phyloP scores from a whole-genome alignment of 495 filamentous ascomycete genomes.

The Aspergillus steynii region DNA sequence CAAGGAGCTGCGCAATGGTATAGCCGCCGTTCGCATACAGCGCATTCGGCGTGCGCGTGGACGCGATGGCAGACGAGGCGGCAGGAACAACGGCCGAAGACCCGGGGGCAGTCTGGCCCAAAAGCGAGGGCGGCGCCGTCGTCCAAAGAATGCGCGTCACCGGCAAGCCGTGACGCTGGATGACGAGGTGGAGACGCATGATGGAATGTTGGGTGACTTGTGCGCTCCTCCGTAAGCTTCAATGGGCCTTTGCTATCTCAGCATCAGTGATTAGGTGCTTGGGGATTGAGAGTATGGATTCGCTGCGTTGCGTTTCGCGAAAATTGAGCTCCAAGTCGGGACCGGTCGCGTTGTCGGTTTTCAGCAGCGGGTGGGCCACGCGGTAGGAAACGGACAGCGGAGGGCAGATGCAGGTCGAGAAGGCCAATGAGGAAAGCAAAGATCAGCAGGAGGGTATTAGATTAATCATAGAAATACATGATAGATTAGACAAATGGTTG shows the following conservation, averaged over 20 bases:
- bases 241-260: background rate
- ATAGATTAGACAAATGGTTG: background rate
- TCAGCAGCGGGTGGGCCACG: background rate
- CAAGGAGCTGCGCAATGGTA: constrained; percentile 79
- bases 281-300: background rate
- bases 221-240: background rate
- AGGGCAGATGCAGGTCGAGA: background rate
- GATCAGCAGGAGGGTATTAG: background rate
- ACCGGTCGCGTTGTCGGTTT: no score
- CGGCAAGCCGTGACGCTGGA: constrained; percentile 80
- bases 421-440: background rate
- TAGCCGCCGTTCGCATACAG: constrained; percentile 55
- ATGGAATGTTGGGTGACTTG: constrained; percentile 19
- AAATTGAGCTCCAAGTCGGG: background rate
- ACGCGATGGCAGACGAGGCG: constrained; percentile 36
- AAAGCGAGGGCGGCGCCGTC: constrained; percentile 38
- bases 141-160: constrained; percentile 75
- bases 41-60: constrained; percentile 40
- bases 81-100: constrained; percentile 26
- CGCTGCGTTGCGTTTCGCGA: background rate
- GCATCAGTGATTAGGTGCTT: background rate
- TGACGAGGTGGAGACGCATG: constrained; percentile 81
- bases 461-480: background rate
- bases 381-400: background rate
- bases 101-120: constrained; percentile 26